phyloP scores from a whole-genome alignment of 768 basidiomycete genomes.

The Cystobasidium onofrii region DNA sequence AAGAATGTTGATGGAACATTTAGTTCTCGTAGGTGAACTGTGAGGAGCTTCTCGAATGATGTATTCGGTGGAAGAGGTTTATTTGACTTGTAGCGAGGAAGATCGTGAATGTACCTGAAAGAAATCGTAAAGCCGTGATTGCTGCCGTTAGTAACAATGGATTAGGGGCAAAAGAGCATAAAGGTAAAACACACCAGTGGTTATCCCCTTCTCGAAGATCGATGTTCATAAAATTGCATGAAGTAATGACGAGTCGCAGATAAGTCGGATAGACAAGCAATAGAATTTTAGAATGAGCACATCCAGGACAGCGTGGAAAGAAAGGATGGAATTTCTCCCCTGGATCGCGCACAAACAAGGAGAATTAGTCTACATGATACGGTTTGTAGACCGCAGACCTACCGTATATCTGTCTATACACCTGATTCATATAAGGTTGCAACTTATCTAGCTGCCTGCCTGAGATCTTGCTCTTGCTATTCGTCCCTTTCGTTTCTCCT shows the following conservation, averaged over 20 bases:
- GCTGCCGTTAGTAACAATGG: no score
- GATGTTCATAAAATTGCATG: constrained; percentile 24
- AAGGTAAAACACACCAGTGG: constrained; percentile 30
- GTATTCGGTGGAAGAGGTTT: neutral
- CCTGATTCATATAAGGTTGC: neutral
- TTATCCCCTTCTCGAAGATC: constrained; percentile 35
- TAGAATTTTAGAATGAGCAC: constrained; percentile 29
- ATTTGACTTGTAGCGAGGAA: neutral
- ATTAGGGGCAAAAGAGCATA: no score
- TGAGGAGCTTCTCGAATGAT: constrained; percentile 27
- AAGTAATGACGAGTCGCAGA: constrained; percentile 33
- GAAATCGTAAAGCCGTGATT: neutral
- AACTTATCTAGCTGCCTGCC: neutral
- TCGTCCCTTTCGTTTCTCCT: neutral
- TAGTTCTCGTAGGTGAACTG: constrained; percentile 11
- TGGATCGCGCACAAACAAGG: neutral
- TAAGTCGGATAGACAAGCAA: constrained; percentile 26
- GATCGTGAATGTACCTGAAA: constrained; percentile 31
- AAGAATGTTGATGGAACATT: constrained; percentile 25
- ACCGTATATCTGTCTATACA: neutral
- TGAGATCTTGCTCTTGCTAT: neutral
- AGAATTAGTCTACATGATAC: neutral
- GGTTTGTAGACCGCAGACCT: neutral
- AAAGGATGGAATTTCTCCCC: constrained; percentile 7
- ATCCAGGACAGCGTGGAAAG: constrained; percentile 13